Percentiles rank a stretch among this genome's conserved stretches.
Conservation (phyloP, 805 yeast species). For the Tetrapisispora pingtungensis region DNA sequence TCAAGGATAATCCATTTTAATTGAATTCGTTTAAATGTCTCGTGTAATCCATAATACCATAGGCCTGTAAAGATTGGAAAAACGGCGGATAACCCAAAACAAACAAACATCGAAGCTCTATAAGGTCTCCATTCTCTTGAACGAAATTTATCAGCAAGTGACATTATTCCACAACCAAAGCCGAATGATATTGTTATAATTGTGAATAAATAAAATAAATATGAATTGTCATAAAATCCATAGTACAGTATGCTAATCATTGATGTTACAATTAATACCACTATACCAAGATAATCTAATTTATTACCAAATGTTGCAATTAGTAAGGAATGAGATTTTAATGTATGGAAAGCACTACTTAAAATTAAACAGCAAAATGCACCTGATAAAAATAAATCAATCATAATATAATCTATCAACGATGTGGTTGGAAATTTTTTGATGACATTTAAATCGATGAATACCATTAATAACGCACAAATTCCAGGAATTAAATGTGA, state of each 20-base stretch:
- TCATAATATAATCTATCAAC: constrained; percentile 31
- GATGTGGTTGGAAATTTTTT: constrained; percentile 34
- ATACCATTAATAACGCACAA: constrained; percentile 13
- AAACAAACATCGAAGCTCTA: constrained; percentile 68
- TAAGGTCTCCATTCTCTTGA: constrained; percentile 62
- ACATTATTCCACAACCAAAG: constrained; percentile 46
- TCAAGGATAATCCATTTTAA: constrained; percentile 56
- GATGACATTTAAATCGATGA: constrained; percentile 26
- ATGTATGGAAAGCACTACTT: constrained; percentile 57
- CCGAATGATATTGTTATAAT: constrained; percentile 47
- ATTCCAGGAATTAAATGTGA: constrained; percentile 45
- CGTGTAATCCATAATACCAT: constrained; percentile 37
- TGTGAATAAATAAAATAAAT: constrained; percentile 31
- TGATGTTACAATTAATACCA: constrained; percentile 54
- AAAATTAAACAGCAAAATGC: constrained; percentile 48
- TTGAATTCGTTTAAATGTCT: constrained; percentile 42
- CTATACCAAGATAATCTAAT: constrained; percentile 68
- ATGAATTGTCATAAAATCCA: constrained; percentile 38
- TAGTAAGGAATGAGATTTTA: constrained; percentile 52
- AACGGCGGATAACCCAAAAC: constrained; percentile 69
- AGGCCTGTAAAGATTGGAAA: constrained; percentile 57
- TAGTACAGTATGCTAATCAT: constrained; percentile 42
- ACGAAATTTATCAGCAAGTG: constrained; percentile 59
- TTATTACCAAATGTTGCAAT: constrained; percentile 54
- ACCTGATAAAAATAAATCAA: constrained; percentile 38